These are phyloP conservation scores for Populus tomentosa DNA, from an alignment of 441 rosid genomes.

Conservation along the genomic window DNA sequence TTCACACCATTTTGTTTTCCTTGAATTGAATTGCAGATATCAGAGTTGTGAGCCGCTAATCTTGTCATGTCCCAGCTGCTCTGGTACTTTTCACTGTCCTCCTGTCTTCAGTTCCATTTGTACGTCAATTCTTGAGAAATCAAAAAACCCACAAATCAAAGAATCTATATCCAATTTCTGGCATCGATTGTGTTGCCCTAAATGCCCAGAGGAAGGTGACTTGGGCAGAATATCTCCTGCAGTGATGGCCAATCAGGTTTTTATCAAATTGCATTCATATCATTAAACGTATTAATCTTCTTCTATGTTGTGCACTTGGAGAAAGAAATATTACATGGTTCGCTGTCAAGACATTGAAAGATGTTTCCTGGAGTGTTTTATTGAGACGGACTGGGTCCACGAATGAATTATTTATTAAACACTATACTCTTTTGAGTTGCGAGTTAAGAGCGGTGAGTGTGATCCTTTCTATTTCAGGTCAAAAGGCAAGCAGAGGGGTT, in stretches of 20 bases:
- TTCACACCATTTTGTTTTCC: not conserved
- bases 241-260: constrained; percentile 86
- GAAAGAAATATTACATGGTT: not conserved
- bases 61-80: constrained; percentile 87
- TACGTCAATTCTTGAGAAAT: constrained; percentile 26
- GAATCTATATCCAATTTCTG: constrained; percentile 54
- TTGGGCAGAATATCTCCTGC: constrained; percentile 60
- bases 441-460: not conserved
- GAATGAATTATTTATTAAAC: not conserved
- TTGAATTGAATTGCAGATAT: constrained; percentile 48
- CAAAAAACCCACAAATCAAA: constrained; percentile 39
- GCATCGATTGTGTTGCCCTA: constrained; percentile 65
- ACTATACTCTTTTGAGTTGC: not conserved
- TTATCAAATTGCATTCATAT: not conserved
- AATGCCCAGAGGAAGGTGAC: constrained; percentile 66
- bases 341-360: not conserved
- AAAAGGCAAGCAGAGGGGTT: constrained; percentile 75
- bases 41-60: constrained; percentile 71
- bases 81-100: constrained; percentile 68
- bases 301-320: not conserved
- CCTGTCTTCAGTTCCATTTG: constrained; percentile 55
- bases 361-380: not conserved
- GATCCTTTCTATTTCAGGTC: constrained; percentile 50
- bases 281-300: no score
- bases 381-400: not conserved